Conservation (phyloP, 1,139 yeast genomes). For the Eremothecium sinecaudum region DNA sequence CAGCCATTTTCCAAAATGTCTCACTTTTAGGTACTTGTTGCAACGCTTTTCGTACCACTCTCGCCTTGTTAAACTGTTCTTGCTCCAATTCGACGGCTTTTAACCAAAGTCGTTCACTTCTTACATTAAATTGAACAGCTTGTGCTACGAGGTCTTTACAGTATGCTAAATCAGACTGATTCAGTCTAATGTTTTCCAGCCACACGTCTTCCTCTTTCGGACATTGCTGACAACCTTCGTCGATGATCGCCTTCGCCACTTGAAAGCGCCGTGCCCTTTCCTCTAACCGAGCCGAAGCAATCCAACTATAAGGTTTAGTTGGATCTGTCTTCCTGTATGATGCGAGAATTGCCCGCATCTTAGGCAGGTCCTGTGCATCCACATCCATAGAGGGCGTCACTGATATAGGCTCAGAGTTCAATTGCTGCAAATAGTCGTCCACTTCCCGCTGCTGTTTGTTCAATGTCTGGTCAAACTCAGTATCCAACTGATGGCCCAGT, state of each 20-base stretch:
- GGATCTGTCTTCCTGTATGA: slow-evolving; percentile 72
- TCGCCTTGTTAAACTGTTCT: slow-evolving; percentile 42
- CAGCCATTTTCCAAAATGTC: slow-evolving; percentile 45
- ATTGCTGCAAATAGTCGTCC: slow-evolving; percentile 34
- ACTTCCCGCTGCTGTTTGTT: slow-evolving; percentile 20
- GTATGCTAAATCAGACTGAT: slow-evolving; percentile 38
- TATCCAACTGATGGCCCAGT: slow-evolving; percentile 33
- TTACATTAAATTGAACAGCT: slow-evolving; percentile 51
- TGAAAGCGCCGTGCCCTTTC: slow-evolving; percentile 49
- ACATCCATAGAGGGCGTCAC: slow-evolving; percentile 8
- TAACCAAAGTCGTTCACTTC: slow-evolving; percentile 60
- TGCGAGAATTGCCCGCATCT: slow-evolving; percentile 51
- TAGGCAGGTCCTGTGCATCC: slow-evolving; percentile 40
- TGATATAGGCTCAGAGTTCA: slow-evolving; percentile 18
- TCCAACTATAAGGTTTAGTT: slow-evolving; percentile 70
- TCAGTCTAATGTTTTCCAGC: slow-evolving; percentile 71
- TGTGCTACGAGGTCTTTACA: slow-evolving; percentile 54
- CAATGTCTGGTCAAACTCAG: slow-evolving; percentile 23
- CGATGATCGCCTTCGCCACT: slow-evolving; percentile 52
- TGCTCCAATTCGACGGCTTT: slow-evolving; percentile 58
- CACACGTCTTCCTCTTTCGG: slow-evolving; percentile 67
- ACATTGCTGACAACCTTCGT: slow-evolving; percentile 63
- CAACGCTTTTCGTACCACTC: slow-evolving; percentile 53
- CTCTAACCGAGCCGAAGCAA: slow-evolving; percentile 76
- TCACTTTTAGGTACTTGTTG: slow-evolving; percentile 42